Conservation (phyloP, 495 filamentous ascomycete species). For the Penicillium salamii region DNA sequence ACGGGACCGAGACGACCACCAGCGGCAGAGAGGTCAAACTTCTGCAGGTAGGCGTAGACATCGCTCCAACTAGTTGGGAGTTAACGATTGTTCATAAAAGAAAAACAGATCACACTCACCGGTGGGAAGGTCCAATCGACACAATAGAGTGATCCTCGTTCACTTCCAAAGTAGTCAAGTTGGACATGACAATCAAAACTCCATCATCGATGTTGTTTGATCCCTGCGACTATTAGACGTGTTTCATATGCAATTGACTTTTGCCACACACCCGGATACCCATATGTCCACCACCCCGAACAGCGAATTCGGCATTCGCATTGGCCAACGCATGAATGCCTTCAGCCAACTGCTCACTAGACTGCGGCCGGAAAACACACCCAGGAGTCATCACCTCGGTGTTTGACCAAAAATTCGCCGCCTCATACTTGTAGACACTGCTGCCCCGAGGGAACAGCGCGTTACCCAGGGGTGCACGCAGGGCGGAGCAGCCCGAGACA, state of each 20-base stretch:
- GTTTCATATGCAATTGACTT: background rate
- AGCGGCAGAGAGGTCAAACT: constrained; percentile 43
- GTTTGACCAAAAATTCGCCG: constrained; percentile 37
- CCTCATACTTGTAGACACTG: constrained; percentile 30
- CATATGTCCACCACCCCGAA: constrained; percentile 40
- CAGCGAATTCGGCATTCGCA: constrained; percentile 35
- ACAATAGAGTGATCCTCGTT: constrained; percentile 27
- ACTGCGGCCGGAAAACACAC: constrained; percentile 35
- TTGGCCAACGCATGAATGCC: constrained; percentile 27
- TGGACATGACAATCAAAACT: constrained; percentile 54
- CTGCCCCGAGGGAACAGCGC: constrained; percentile 21
- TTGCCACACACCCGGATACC: constrained; percentile 30
- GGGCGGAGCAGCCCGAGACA: constrained; percentile 20
- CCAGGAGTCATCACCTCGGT: constrained; percentile 34
- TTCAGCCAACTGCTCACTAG: constrained; percentile 18
- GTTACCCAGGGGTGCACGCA: constrained; percentile 14
- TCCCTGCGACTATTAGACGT: constrained; percentile 31
- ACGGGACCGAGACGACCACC: constrained; percentile 55
- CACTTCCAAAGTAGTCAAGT: constrained; percentile 37
- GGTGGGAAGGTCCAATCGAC: constrained; percentile 27
- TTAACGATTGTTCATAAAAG: constrained; percentile 31
- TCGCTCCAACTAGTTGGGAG: constrained; percentile 45
- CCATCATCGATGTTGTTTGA: constrained; percentile 46
- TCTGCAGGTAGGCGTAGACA: constrained; percentile 49
- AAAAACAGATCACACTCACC: constrained; percentile 31